Conservation (phyloP, 2,329 filamentous ascomycete species). For the Beauveria asiatica region DNA sequence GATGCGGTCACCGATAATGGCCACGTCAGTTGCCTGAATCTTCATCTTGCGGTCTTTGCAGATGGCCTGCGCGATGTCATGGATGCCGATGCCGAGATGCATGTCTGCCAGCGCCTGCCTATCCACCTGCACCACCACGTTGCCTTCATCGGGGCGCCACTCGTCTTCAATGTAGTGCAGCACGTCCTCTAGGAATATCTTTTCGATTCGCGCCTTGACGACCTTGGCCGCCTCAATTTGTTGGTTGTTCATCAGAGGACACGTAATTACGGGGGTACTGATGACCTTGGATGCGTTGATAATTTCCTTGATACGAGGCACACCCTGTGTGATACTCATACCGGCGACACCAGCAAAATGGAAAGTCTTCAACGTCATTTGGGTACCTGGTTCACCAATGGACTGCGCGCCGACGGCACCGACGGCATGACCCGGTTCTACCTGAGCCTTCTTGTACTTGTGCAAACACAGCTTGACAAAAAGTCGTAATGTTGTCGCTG, state of each 20-base stretch:
- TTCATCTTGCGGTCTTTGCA: conserved; percentile 76
- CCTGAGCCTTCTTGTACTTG: conserved; percentile 85
- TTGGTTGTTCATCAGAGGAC: conserved; percentile 67
- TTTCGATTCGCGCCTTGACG: conserved; percentile 89
- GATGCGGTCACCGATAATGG: conserved; percentile 53
- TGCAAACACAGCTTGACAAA: conserved; percentile 78
- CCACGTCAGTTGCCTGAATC: conserved; percentile 57
- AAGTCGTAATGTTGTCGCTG: conserved; percentile 58
- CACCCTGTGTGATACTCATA: conserved; percentile 99
- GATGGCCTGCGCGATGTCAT: conserved; percentile 70
- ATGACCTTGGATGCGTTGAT: conserved; percentile 96
- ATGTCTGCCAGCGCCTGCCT: conserved; percentile 68
- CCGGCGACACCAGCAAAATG: conserved; percentile 99
- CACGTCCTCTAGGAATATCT: conserved; percentile 80
- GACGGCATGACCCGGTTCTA: conserved; percentile 91
- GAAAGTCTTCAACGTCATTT: conserved; percentile 99
- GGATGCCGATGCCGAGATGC: conserved; percentile 67
- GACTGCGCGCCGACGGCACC: conserved; percentile 95
- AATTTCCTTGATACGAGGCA: conserved; percentile 99
- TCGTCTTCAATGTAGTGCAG: conserved; percentile 78
- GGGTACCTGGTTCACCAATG: conserved; percentile 94
- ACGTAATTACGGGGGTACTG: conserved; percentile 88
- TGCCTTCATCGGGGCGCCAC: conserved; percentile 70
- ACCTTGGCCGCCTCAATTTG: conserved; percentile 75
- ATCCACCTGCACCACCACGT: conserved; percentile 75